phyloP scores from a whole-genome alignment of 2,329 filamentous ascomycete species.

The Arthrobotrys megalospora region DNA sequence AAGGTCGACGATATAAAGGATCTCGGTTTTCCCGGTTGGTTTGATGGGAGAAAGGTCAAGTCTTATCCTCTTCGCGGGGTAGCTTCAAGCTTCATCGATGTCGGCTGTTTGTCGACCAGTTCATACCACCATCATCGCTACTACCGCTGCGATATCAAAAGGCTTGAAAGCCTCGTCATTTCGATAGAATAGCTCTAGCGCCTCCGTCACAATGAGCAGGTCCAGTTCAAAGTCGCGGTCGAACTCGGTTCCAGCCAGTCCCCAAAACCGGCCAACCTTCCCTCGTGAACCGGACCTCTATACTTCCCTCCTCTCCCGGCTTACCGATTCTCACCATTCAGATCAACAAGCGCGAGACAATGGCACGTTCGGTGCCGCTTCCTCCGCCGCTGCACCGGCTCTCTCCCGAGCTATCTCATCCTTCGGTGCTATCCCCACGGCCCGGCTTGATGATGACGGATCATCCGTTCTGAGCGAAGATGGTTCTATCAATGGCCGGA shows the following conservation, averaged over 20 bases:
- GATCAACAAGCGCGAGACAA: conserved; percentile 74
- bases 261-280: conserved; percentile 34
- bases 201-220: conserved; percentile 37
- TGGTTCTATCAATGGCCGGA: conserved; percentile 63
- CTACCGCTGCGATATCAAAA: too few relatives aligned
- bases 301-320: conserved; percentile 54
- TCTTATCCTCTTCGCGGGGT: conserved; percentile 29
- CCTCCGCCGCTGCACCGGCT: conserved; percentile 65
- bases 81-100: conserved; percentile 32
- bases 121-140: neutral
- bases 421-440: conserved; percentile 51
- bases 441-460: conserved; percentile 64
- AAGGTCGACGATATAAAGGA: conserved; percentile 6
- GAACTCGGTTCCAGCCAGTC: conserved; percentile 40
- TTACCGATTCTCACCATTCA: conserved; percentile 56
- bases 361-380: conserved; percentile 76
- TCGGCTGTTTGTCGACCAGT: conserved; percentile 4
- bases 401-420: conserved; percentile 66
- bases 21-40: conserved; percentile 9
- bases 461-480: conserved; percentile 68
- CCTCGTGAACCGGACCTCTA: conserved; percentile 51
- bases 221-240: conserved; percentile 50
- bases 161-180: neutral
- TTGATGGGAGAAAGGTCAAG: conserved; percentile 27
- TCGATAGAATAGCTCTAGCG: neutral